These are phyloP conservation scores for Termitomyces titanicus DNA, from an alignment of 768 basidiomycete species.

Conservation along the genomic window DNA sequence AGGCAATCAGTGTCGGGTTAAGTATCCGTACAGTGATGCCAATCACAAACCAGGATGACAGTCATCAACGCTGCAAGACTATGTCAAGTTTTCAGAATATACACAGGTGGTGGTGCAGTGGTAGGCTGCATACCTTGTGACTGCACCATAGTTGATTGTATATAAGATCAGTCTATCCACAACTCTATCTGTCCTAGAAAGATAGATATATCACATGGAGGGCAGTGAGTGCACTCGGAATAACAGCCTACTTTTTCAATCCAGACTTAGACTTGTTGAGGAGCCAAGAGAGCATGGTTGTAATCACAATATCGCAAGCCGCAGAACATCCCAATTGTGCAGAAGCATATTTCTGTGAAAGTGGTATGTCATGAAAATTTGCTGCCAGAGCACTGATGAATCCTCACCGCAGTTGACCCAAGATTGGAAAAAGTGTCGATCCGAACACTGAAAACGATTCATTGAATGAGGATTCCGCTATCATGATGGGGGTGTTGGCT, in stretches of 20 bases:
- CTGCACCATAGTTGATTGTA: background rate
- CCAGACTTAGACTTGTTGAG: background rate
- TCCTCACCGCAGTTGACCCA: background rate
- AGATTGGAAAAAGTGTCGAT: background rate
- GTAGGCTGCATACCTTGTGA: background rate
- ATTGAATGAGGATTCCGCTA: background rate
- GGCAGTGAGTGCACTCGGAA: too few species aligned
- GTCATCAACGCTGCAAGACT: background rate
- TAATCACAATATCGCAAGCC: background rate
- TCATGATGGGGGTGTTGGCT: background rate
- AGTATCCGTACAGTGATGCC: too few species aligned
- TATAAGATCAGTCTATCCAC: background rate
- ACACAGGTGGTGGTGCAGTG: too few species aligned
- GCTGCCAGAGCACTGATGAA: background rate
- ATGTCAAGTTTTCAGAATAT: too few species aligned
- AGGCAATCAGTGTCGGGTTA: background rate
- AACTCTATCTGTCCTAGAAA: background rate
- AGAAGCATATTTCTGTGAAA: too few species aligned
- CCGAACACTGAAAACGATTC: background rate
- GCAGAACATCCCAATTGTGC: too few species aligned
- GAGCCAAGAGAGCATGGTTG: background rate
- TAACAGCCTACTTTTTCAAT: background rate
- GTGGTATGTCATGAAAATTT: too few species aligned
- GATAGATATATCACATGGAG: too few species aligned
- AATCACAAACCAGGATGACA: background rate